Conservation (phyloP, 305 asterid genomes). For the Stenogyne calaminthoides region DNA sequence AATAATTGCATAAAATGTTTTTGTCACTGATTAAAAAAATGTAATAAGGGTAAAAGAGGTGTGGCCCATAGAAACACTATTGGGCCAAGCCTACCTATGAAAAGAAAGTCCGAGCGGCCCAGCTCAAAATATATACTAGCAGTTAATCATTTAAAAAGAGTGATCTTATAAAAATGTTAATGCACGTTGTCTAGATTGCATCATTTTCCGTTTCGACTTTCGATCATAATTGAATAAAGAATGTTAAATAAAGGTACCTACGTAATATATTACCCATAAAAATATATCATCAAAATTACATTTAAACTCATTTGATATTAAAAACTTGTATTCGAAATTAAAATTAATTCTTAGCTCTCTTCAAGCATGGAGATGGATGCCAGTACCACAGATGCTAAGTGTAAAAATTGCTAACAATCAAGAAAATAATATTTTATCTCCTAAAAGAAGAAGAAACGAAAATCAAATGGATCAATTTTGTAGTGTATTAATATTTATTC, state of each 20-base stretch:
- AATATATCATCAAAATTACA: background rate
- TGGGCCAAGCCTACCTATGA: background rate
- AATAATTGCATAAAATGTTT: background rate
- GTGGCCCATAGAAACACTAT: background rate
- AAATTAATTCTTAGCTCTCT: slow-evolving; percentile 2
- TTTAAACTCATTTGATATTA: background rate
- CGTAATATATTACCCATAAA: background rate
- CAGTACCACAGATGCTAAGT: background rate
- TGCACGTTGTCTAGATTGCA: background rate
- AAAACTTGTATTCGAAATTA: background rate
- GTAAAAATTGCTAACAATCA: background rate
- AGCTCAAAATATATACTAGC: too few relatives aligned
- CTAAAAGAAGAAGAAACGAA: background rate
- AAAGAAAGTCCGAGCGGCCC: background rate
- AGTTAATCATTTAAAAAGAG: too few relatives aligned
- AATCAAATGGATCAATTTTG: background rate
- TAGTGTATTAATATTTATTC: too few relatives aligned
- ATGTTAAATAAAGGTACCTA: too few relatives aligned
- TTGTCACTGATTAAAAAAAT: background rate
- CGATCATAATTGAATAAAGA: too few relatives aligned
- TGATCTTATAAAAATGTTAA: background rate
- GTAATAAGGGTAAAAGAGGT: too few relatives aligned
- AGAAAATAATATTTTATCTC: slow-evolving; percentile 3
- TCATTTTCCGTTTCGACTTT: too few relatives aligned
- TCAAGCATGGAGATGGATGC: background rate